phyloP scores from a whole-genome alignment of 75 land plant genomes.

The Cryptomeria japonica region DNA sequence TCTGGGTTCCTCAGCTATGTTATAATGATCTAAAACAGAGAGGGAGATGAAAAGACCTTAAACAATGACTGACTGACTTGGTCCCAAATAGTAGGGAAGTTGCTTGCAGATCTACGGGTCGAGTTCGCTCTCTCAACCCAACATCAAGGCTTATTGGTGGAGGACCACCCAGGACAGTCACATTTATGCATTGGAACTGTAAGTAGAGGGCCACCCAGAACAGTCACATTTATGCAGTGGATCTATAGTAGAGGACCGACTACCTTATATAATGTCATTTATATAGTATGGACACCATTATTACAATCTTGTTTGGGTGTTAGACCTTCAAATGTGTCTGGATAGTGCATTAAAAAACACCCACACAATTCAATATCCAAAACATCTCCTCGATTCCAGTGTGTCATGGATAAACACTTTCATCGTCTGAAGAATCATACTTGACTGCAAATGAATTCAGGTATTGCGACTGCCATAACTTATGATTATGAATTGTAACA shows the following conservation, averaged over 20 bases:
- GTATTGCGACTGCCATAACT: background rate
- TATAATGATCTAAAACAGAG: background rate
- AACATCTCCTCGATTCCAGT: background rate
- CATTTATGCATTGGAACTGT: background rate
- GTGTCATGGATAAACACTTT: background rate
- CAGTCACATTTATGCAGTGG: background rate
- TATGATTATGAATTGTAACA: background rate
- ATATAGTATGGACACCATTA: too few species aligned
- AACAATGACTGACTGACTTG: background rate
- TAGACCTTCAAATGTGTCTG: background rate
- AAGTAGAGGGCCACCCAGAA: too few species aligned
- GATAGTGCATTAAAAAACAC: background rate
- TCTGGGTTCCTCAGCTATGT: background rate
- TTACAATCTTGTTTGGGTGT: background rate
- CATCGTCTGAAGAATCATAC: slow-evolving; percentile 10
- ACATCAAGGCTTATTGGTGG: background rate
- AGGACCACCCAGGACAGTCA: background rate
- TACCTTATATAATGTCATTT: background rate
- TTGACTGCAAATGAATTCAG: background rate
- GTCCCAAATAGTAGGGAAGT: background rate
- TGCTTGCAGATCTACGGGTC: background rate
- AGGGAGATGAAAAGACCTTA: background rate
- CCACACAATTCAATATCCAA: background rate
- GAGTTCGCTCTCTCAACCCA: too few species aligned
- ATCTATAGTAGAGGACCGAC: background rate